Evolutionary conservation across 1,139 yeast species (phyloP).

Genomic region (Candida albicans): DNA sequence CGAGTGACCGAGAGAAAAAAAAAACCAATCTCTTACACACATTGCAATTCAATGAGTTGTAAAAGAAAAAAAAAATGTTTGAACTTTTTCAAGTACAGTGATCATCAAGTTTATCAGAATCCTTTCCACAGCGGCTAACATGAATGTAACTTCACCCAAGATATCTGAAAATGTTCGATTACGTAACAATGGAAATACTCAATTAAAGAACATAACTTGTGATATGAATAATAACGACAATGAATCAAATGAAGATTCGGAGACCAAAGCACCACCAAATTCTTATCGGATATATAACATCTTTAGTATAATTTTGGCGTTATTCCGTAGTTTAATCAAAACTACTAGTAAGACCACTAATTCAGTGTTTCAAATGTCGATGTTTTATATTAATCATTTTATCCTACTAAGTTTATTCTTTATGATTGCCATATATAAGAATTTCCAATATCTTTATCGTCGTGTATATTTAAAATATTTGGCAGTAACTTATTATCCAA

Average conservation of each 20-base stretch:
- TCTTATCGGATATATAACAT: conserved; percentile 12
- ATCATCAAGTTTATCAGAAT: neutral
- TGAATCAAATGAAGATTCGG: conserved; percentile 1
- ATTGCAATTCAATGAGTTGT: neutral
- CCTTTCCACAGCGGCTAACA: conserved; percentile 2
- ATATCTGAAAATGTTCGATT: conserved; percentile 14
- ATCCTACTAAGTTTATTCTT: conserved; percentile 56
- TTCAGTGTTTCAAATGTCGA: conserved; percentile 8
- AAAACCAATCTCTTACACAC: neutral
- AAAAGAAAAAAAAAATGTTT: neutral
- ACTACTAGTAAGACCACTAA: conserved; percentile 2
- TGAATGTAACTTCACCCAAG: conserved; percentile 11
- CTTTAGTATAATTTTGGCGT: conserved; percentile 10
- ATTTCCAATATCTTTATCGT: conserved; percentile 53
- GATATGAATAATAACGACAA: conserved; percentile 5
- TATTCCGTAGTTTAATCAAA: conserved; percentile 11
- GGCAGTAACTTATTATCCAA: conserved; percentile 72
- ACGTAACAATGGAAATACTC: conserved; percentile 10
- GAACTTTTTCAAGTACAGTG: too few relatives aligned
- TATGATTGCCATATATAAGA: conserved; percentile 55
- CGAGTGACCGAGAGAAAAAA: neutral
- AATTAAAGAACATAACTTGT: conserved; percentile 11
- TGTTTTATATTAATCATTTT: conserved; percentile 22
- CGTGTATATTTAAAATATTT: conserved; percentile 56
- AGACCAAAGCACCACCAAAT: conserved; percentile 12